Percentiles rank a stretch among this genome's conserved stretches.
Evolutionary conservation across 768 basidiomycete genomes (phyloP).

Genomic region (Hydnum rufescens): DNA sequence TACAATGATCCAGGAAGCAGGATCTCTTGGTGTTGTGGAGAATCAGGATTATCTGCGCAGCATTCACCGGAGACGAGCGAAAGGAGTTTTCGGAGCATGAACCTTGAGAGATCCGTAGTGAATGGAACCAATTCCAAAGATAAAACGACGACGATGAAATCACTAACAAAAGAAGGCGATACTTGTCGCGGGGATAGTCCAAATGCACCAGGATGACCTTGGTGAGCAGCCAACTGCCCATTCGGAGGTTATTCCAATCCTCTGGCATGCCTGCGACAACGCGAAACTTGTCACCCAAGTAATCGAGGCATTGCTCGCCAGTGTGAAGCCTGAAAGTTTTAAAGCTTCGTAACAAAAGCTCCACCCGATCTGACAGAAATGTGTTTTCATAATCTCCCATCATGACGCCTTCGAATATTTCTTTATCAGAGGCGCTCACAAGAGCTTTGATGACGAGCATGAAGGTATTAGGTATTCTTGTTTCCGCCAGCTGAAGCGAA

Average conservation of each 20-base stretch:
- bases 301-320: constrained; percentile 80
- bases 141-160: not conserved
- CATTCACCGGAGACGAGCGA: constrained; percentile 77
- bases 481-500: constrained; percentile 92
- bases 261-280: constrained; percentile 81
- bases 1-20: constrained; percentile 83
- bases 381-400: constrained; percentile 97
- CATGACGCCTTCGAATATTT: constrained; percentile 89
- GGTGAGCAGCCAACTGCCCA: constrained; percentile 67
- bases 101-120: constrained; percentile 27
- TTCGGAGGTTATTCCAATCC: constrained; percentile 68
- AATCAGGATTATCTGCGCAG: constrained; percentile 92
- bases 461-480: constrained; percentile 95
- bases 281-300: constrained; percentile 90
- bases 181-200: constrained; percentile 75
- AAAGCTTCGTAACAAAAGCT: constrained; percentile 83
- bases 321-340: constrained; percentile 81
- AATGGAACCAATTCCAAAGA: not conserved
- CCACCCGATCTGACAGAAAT: constrained; percentile 92
- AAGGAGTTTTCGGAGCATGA: constrained; percentile 94
- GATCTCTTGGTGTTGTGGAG: constrained; percentile 95
- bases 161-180: constrained; percentile 77
- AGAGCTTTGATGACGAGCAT: constrained; percentile 93
- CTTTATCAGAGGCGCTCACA: constrained; percentile 76
- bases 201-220: constrained; percentile 85